phyloP scores from a whole-genome alignment of 2,329 filamentous ascomycete genomes.

The Iodosphaeria phyllophila region DNA sequence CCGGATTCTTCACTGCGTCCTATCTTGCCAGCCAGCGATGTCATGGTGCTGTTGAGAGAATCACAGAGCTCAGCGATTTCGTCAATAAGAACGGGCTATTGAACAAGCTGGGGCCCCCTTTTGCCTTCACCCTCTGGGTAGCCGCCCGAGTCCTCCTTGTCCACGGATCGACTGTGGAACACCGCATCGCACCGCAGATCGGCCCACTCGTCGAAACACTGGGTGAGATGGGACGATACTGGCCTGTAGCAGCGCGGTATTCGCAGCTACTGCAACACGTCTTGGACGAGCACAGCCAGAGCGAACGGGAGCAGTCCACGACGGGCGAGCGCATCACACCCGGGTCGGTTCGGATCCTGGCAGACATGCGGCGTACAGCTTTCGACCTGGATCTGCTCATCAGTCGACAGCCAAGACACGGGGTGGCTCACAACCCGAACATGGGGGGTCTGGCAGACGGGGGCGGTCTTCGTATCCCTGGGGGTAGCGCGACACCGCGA shows the following conservation, averaged over 20 bases:
- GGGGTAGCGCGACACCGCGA: constrained; percentile 40
- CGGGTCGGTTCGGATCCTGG: constrained; percentile 68
- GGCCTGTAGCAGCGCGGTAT: constrained; percentile 74
- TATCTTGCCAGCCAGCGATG: constrained; percentile 74
- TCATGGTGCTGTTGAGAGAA: constrained; percentile 65
- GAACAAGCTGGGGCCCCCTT: constrained; percentile 68
- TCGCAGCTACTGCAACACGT: constrained; percentile 64
- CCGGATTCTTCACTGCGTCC: constrained; percentile 75
- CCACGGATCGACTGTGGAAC: constrained; percentile 77
- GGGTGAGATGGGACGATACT: constrained; percentile 61
- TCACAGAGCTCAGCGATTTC: constrained; percentile 60
- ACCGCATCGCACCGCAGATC: constrained; percentile 63
- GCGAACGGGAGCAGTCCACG: constrained; percentile 30
- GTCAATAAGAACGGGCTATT: constrained; percentile 59
- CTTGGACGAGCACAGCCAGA: constrained; percentile 70
- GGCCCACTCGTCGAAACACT: constrained; percentile 68
- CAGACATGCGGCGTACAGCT: constrained; percentile 80
- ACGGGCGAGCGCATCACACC: constrained; percentile 61
- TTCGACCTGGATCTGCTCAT: constrained; percentile 86
- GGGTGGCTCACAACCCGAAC: too few species aligned
- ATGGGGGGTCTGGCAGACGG: constrained; percentile 8
- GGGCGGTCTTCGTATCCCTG: constrained; percentile 20
- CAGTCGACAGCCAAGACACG: constrained; percentile 52
- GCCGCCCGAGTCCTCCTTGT: constrained; percentile 74
- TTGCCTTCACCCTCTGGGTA: constrained; percentile 87